A percentile compares a stretch with the other conserved stretches of the same genome.
Conservation (phyloP, 1,284 basidiomycete genomes). For the Nidula niveotomentosa region DNA sequence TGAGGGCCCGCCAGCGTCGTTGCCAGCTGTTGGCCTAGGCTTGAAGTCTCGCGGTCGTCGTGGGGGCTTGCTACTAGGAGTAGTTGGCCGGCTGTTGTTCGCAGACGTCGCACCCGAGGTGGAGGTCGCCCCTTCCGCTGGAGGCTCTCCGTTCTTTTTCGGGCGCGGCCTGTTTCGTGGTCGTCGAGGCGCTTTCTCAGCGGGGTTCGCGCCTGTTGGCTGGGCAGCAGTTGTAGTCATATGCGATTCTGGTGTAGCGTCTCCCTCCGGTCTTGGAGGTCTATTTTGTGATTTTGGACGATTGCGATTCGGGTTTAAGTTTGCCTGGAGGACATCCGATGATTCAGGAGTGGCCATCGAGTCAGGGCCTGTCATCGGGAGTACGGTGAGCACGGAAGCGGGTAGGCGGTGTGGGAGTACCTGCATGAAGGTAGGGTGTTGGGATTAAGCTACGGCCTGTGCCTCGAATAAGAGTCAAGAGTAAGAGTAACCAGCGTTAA, state of each 20-base stretch:
- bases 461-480: background rate
- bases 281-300: slow-evolving; percentile 4
- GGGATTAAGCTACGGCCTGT: no score
- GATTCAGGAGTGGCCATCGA: no score
- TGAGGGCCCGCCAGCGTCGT: background rate
- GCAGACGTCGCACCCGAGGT: background rate
- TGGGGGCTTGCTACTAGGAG: background rate
- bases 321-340: no score
- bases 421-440: no score
- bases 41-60: background rate
- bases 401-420: slow-evolving; percentile 1
- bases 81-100: background rate
- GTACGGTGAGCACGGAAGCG: background rate
- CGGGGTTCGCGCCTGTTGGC: background rate
- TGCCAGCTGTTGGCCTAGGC: background rate
- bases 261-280: slow-evolving; percentile 4
- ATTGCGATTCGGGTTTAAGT: background rate
- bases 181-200: background rate
- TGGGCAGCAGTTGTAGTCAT: background rate
- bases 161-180: background rate
- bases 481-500: background rate
- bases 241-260: background rate
- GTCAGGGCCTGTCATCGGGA: no score
- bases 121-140: background rate
- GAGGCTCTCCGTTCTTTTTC: background rate